These are phyloP conservation scores for Starmera quercuum DNA, from an alignment of 805 yeast species.

Conservation along the genomic window DNA sequence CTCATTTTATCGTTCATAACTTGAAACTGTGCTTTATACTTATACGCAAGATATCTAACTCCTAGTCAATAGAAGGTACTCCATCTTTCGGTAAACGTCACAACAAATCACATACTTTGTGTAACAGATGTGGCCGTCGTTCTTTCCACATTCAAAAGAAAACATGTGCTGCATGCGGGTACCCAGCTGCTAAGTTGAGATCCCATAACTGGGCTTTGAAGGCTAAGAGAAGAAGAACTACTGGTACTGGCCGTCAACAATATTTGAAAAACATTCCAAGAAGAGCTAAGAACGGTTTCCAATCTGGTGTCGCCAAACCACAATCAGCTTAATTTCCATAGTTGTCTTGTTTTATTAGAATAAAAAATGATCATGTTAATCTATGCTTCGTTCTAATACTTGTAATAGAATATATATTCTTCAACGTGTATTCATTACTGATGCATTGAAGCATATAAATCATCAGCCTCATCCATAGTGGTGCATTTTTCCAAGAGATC, in stretches of 20 bases:
- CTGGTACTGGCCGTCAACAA: constrained; percentile 99
- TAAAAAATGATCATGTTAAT: neutral
- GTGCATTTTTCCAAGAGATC: constrained; percentile 61
- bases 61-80: constrained; percentile 76
- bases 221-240: constrained; percentile 99
- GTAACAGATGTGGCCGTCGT: constrained; percentile 99
- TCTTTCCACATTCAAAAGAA: constrained; percentile 99
- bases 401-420: neutral
- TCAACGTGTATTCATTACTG: neutral
- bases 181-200: constrained; percentile 99
- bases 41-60: constrained; percentile 31
- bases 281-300: constrained; percentile 99
- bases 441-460: constrained; percentile 60
- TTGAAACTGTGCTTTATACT: no score
- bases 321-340: constrained; percentile 47
- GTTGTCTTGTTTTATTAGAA: constrained; percentile 4
- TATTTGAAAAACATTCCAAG: constrained; percentile 95
- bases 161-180: constrained; percentile 98
- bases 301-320: constrained; percentile 71
- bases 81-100: constrained; percentile 99
- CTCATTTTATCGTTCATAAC: no score
- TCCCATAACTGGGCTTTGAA: constrained; percentile 98
- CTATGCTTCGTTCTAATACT: neutral
- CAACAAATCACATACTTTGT: constrained; percentile 98
- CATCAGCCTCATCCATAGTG: constrained; percentile 76